Percentiles rank a stretch among this genome's conserved stretches.
Evolutionary conservation across 257 asterid species (phyloP).

Genomic region (Nicotiana paniculata): DNA sequence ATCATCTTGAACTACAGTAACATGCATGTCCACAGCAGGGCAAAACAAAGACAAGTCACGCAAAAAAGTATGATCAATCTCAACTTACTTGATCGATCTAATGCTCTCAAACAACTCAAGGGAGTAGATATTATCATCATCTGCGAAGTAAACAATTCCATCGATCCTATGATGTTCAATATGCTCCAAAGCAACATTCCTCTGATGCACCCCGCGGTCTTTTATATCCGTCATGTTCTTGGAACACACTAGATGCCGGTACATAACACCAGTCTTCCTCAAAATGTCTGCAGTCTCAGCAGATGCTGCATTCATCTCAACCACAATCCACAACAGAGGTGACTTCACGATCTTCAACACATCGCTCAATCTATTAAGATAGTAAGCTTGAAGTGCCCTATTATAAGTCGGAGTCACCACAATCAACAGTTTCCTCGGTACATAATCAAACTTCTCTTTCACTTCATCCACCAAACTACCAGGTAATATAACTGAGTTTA

Average conservation of each 20-base stretch:
- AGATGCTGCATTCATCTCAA: constrained; percentile 72
- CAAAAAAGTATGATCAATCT: background rate
- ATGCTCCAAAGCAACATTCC: constrained; percentile 89
- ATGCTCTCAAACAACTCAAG: constrained; percentile 78
- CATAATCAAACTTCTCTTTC: constrained; percentile 32
- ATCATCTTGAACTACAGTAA: background rate
- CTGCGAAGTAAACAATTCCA: constrained; percentile 91
- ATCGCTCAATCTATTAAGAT: constrained; percentile 80
- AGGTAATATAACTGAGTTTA: constrained; percentile 39
- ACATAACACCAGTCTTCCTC: constrained; percentile 73
- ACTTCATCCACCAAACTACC: constrained; percentile 18
- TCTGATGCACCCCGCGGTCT: constrained; percentile 78
- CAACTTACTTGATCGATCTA: constrained; percentile 60
- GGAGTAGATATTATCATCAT: constrained; percentile 72
- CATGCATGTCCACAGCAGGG: background rate
- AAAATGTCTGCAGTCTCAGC: constrained; percentile 73
- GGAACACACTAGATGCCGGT: constrained; percentile 69
- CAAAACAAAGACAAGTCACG: background rate
- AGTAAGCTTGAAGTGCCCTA: constrained; percentile 69
- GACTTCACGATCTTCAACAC: constrained; percentile 67
- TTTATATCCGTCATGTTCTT: constrained; percentile 58
- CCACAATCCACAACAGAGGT: constrained; percentile 89
- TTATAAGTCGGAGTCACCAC: constrained; percentile 77
- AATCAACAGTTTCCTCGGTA: constrained; percentile 51
- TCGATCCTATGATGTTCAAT: constrained; percentile 80